Percentiles rank a stretch among this genome's conserved stretches.
These are phyloP conservation scores for Irpex lacteus DNA, from an alignment of 1,284 basidiomycete species.

Conservation along the genomic window DNA sequence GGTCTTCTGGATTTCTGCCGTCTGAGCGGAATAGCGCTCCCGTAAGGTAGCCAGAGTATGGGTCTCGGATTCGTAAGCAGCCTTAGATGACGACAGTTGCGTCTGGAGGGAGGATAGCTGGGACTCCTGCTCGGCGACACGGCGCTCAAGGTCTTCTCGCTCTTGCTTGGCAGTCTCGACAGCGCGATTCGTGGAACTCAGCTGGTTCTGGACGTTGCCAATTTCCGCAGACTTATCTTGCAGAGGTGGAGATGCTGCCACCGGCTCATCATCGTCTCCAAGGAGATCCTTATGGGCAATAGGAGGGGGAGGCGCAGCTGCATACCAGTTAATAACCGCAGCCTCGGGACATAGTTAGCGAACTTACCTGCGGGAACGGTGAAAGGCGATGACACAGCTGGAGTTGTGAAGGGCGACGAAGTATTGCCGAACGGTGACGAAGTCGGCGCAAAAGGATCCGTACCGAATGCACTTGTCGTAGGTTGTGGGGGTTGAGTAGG, in stretches of 20 bases:
- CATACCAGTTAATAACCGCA: not conserved
- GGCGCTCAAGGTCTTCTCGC: conserved; percentile 53
- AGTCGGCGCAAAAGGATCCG: conserved; percentile 44
- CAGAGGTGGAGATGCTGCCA: conserved; percentile 46
- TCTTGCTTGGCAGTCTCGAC: conserved; percentile 61
- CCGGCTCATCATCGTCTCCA: conserved; percentile 65
- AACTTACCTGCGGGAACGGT: conserved; percentile 20
- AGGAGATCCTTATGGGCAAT: conserved; percentile 52
- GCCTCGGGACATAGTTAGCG: not conserved
- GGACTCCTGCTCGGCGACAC: conserved; percentile 59
- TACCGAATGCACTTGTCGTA: conserved; percentile 20
- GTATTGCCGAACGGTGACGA: conserved; percentile 6
- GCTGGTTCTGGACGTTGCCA: conserved; percentile 82
- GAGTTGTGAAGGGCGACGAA: not conserved
- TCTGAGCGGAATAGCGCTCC: conserved; percentile 72
- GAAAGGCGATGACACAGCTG: not conserved
- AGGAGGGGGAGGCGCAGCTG: conserved; percentile 8
- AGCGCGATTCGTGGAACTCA: conserved; percentile 77
- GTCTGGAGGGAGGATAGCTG: conserved; percentile 73
- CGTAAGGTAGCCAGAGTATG: conserved; percentile 73
- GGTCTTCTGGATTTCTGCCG: conserved; percentile 71
- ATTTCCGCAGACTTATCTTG: conserved; percentile 78
- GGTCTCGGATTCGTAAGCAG: conserved; percentile 84
- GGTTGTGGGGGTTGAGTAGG: conserved; percentile 9
- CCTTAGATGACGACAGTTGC: conserved; percentile 73